Base-by-base conservation (phyloP, 257 asterid species). In the Solanum pennellii region DNA sequence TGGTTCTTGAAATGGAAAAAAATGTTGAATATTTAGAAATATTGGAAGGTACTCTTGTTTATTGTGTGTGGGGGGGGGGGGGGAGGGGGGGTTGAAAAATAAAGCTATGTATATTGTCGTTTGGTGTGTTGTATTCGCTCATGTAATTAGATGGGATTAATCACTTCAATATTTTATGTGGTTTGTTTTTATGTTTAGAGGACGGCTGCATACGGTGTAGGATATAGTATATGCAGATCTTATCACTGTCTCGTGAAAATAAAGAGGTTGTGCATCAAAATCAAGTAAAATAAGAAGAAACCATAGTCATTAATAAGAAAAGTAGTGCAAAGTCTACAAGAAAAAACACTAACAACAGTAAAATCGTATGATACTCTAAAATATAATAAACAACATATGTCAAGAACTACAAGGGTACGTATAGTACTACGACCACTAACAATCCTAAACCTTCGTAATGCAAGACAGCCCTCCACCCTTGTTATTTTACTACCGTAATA, bases 1-100 rank as follows among this genome's bases (percentile, higher is more conserved):
- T 90, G 88, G 42, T 94, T 90, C 91, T 92, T 33, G 89, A 91
- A 20, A 68, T 91, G 84, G 95, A 91, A 69, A 91, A 66, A 66
- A 74, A n/a, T 7, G 45, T 62, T 42, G 12, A 76, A 76, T 76
- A 76, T 13, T 76, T 76, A n/a, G n/a, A 76, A 44, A 20, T 2
- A 52, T 16, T 52, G n/a, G 23, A 5, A 20, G 23, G 75, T 35
- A 35, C 39, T 73, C 11, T 52, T 52, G 62, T 16, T 15, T 52
- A 9, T 16, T 52, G 62, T 16, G 9, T 5, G 13, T 0, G 9
- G 4, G 16, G 92, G 13, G 83, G 62, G 20, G 20, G 83, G 39
- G 25, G 11, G 29, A 35, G 73, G 11, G 29, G n/a, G 25, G 69
- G 52, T 52, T 35, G 66, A 83, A 65, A 62, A 62, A 79, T 60